These are phyloP conservation scores for Geranium rotundifolium DNA, from an alignment of 345 rosid species.

Conservation along the genomic window DNA sequence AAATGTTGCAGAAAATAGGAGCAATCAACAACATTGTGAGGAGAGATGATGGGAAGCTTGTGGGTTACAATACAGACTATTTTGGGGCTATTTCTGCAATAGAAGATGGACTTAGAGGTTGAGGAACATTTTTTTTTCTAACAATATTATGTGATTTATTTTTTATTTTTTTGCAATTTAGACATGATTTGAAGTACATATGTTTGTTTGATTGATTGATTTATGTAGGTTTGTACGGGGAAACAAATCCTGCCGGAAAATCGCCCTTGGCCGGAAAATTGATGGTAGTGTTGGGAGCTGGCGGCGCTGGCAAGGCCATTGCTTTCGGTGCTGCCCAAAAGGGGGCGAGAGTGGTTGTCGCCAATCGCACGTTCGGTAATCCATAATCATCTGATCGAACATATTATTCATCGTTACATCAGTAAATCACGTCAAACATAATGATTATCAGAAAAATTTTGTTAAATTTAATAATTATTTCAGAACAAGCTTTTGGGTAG, in stretches of 20 bases:
- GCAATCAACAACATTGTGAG: constrained; percentile 25
- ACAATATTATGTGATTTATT: no score
- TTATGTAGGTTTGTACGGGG: constrained; percentile 11
- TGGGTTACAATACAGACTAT: constrained; percentile 30
- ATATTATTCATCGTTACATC: no score
- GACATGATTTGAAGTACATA: no score
- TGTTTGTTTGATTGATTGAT: neutral
- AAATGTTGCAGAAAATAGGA: constrained; percentile 17
- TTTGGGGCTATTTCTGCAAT: constrained; percentile 29
- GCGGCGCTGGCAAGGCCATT: constrained; percentile 35
- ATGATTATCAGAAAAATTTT: no score
- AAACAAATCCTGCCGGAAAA: constrained; percentile 4
- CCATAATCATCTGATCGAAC: neutral
- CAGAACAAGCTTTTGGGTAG: no score
- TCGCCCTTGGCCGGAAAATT: constrained; percentile 33
- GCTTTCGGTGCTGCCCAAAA: constrained; percentile 38
- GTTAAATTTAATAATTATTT: no score
- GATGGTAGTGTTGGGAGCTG: constrained; percentile 31
- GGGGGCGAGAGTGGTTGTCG: constrained; percentile 36
- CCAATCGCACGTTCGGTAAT: constrained; percentile 30
- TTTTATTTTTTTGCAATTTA: no score
- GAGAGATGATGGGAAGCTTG: constrained; percentile 24
- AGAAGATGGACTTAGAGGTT: constrained; percentile 31
- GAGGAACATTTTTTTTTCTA: no score
- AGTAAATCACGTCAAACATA: no score